phyloP scores from a whole-genome alignment of 306 rosid genomes.

The Trifolium dubium region DNA sequence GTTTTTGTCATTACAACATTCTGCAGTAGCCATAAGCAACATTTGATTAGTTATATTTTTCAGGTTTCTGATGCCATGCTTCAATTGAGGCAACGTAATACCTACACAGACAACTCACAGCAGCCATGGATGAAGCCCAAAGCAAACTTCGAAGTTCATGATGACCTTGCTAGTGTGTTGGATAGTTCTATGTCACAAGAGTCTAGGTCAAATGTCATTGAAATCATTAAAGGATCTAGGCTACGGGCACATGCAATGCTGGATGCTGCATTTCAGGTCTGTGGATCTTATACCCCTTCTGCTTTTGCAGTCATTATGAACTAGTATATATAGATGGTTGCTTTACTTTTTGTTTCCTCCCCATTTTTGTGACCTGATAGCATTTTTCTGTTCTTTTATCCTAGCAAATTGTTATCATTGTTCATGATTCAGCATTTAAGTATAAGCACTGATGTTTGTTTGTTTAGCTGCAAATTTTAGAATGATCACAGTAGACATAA shows the following conservation, averaged over 20 bases:
- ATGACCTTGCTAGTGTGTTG: slow-evolving; percentile 51
- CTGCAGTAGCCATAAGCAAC: slow-evolving; percentile 35
- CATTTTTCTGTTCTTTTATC: slow-evolving; percentile 7
- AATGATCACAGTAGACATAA: slow-evolving; percentile 13
- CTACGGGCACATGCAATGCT: slow-evolving; percentile 75
- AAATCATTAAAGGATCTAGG: slow-evolving; percentile 73
- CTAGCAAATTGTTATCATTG: not conserved
- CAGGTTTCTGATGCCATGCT: slow-evolving; percentile 80
- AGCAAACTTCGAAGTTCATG: slow-evolving; percentile 48
- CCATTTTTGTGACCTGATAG: not conserved
- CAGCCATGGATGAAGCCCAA: slow-evolving; percentile 61
- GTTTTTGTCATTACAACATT: slow-evolving; percentile 24
- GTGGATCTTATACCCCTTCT: slow-evolving; percentile 20
- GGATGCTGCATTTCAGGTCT: slow-evolving; percentile 77
- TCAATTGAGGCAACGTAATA: slow-evolving; percentile 78
- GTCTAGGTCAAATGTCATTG: slow-evolving; percentile 62
- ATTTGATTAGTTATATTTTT: slow-evolving; percentile 42
- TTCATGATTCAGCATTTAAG: slow-evolving; percentile 15
- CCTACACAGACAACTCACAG: slow-evolving; percentile 58
- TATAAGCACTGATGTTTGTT: slow-evolving; percentile 15
- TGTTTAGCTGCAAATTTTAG: slow-evolving; percentile 24
- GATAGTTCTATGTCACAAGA: slow-evolving; percentile 65
- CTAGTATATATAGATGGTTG: slow-evolving; percentile 14
- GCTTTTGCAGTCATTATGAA: slow-evolving; percentile 31
- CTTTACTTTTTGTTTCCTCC: slow-evolving; percentile 14